phyloP scores from a whole-genome alignment of 2,329 filamentous ascomycete species.

The Alternaria ventricosa region DNA sequence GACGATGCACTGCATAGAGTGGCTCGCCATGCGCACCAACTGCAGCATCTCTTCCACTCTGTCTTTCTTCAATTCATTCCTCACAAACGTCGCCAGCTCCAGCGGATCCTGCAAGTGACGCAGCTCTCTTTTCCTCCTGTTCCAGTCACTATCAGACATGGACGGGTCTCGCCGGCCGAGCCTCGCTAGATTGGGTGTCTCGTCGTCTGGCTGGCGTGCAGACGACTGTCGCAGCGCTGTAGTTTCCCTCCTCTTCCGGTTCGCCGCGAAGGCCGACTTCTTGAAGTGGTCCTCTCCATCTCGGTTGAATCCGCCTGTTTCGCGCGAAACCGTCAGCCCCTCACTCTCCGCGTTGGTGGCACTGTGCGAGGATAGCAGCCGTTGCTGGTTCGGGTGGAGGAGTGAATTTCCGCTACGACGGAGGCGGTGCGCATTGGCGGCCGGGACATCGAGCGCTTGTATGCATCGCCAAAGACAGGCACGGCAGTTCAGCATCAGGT shows the following conservation, averaged over 20 bases:
- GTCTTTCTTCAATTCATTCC: constrained; percentile 63
- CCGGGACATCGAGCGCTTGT: constrained; percentile 48
- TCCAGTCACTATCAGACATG: constrained; percentile 38
- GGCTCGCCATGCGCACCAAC: constrained; percentile 73
- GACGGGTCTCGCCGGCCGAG: constrained; percentile 34
- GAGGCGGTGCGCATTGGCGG: constrained; percentile 25
- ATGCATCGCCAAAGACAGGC: constrained; percentile 53
- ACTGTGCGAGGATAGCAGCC: constrained; percentile 21
- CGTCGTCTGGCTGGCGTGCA: neutral
- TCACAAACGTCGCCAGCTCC: constrained; percentile 73
- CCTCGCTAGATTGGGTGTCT: constrained; percentile 29
- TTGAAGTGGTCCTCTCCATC: constrained; percentile 33
- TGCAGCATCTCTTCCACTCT: constrained; percentile 71
- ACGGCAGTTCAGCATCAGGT: constrained; percentile 54
- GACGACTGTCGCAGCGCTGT: constrained; percentile 21
- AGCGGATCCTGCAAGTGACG: constrained; percentile 72
- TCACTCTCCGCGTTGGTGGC: constrained; percentile 10
- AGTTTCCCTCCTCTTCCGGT: constrained; percentile 31
- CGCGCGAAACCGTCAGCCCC: constrained; percentile 2
- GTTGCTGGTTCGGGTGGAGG: constrained; percentile 22
- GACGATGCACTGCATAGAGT: constrained; percentile 68
- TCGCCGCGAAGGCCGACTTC: constrained; percentile 31
- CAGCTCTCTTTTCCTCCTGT: constrained; percentile 62
- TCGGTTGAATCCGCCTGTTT: constrained; percentile 17
- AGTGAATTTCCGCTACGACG: constrained; percentile 29